Evolutionary conservation across 768 basidiomycete species (phyloP).

Genomic region (Ramaria sp.): DNA sequence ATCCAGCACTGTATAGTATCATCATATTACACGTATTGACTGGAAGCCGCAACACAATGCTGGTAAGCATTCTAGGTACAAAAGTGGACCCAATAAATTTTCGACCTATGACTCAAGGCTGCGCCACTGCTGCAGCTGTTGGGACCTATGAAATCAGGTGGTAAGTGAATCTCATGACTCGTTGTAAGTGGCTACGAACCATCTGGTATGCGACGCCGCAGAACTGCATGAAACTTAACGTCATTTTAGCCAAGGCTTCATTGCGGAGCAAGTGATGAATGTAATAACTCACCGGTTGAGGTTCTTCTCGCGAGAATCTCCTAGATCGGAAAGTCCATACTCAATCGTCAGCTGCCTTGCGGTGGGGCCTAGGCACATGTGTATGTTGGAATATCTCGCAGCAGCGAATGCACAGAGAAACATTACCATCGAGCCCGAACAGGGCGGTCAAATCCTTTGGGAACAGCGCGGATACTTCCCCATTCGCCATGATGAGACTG

Average conservation of each 20-base stretch:
- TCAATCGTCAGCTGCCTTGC: conserved; percentile 22
- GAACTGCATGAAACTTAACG: conserved; percentile 38
- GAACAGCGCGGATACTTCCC: conserved; percentile 35
- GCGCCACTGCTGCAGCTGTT: conserved; percentile 5
- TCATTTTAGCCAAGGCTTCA: not conserved
- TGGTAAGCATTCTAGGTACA: not conserved
- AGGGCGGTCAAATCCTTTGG: conserved; percentile 42
- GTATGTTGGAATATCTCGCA: conserved; percentile 9
- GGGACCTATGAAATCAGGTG: not conserved
- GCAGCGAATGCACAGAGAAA: not conserved
- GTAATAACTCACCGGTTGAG: conserved; percentile 26
- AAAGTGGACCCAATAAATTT: not conserved
- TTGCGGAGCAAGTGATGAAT: not conserved
- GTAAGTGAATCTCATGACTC: not conserved
- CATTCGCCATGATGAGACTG: conserved; percentile 38
- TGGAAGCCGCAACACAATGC: not conserved
- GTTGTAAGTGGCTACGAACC: conserved; percentile 24
- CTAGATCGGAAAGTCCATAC: conserved; percentile 23
- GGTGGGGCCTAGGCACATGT: conserved; percentile 6
- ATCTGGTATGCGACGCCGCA: conserved; percentile 48
- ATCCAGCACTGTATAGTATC: not conserved
- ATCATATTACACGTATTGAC: not conserved
- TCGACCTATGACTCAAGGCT: not conserved
- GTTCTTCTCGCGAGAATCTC: conserved; percentile 35
- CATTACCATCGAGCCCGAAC: conserved; percentile 42